Percentiles rank a stretch among this genome's conserved stretches.
These are phyloP conservation scores for Vanderwaltozyma verrucispora DNA, from an alignment of 805 yeast genomes.

Conservation along the genomic window DNA sequence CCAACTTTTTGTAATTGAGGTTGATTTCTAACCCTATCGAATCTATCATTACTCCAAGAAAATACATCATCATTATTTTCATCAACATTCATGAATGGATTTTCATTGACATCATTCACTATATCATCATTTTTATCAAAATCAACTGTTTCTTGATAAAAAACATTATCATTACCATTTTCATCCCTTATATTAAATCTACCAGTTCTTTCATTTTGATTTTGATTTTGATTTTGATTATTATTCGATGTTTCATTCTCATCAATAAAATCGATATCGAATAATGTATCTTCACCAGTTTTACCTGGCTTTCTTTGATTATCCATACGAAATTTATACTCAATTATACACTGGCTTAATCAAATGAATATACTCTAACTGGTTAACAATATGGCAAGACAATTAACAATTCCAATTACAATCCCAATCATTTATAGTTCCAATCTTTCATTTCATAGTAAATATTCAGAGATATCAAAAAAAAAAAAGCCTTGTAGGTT, in stretches of 20 bases:
- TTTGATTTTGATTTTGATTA: too few relatives aligned
- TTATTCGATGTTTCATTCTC: too few relatives aligned
- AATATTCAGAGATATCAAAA: too few relatives aligned
- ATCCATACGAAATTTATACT: too few relatives aligned
- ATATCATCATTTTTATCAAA: constrained; percentile 26
- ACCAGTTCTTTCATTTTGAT: constrained; percentile 2
- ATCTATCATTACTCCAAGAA: constrained; percentile 11
- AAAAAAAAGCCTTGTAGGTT: too few relatives aligned
- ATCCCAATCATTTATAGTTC: too few relatives aligned
- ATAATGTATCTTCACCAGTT: constrained; percentile 25
- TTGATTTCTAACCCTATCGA: constrained; percentile 4
- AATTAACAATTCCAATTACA: too few relatives aligned
- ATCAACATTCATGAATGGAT: constrained; percentile 18
- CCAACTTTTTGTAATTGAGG: constrained; percentile 7
- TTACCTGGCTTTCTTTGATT: too few relatives aligned
- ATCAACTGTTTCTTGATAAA: constrained; percentile 29
- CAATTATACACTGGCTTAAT: too few relatives aligned
- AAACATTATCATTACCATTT: constrained; percentile 7
- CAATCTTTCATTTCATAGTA: too few relatives aligned
- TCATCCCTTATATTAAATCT: constrained; percentile 2
- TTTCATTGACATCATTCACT: constrained; percentile 30
- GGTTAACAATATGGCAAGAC: too few relatives aligned
- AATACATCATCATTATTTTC: constrained; percentile 5
- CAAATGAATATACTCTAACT: too few relatives aligned
- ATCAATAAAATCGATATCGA: constrained; percentile 32